These are phyloP conservation scores for Epichloe gansuensis DNA, from an alignment of 2,329 filamentous ascomycete genomes.

Conservation along the genomic window DNA sequence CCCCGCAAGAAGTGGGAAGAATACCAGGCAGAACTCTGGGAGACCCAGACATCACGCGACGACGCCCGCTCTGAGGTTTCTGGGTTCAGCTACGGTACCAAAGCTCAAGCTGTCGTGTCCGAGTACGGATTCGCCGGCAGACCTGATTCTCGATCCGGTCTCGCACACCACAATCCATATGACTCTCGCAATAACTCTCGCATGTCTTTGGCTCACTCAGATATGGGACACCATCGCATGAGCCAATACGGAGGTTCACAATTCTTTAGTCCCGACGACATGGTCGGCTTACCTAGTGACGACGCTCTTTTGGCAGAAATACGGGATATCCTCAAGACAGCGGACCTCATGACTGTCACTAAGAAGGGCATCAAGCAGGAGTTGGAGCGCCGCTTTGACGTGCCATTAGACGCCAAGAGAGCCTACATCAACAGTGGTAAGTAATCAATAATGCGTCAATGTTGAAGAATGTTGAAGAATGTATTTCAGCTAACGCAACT, in stretches of 20 bases:
- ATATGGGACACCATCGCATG: constrained; percentile 46
- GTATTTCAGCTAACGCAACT: background rate
- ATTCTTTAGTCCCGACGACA: constrained; percentile 51
- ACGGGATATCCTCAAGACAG: constrained; percentile 78
- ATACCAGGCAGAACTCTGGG: constrained; percentile 96
- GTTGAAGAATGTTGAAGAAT: no score
- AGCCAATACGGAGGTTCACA: constrained; percentile 50
- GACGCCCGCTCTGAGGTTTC: constrained; percentile 80
- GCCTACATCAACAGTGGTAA: constrained; percentile 88
- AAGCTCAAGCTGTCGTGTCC: constrained; percentile 51
- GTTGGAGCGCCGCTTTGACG: constrained; percentile 79
- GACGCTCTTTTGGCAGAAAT: constrained; percentile 90
- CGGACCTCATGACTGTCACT: constrained; percentile 93
- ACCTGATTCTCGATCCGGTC: constrained; percentile 41
- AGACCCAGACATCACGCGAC: constrained; percentile 72
- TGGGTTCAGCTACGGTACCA: constrained; percentile 90
- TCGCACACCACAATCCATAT: constrained; percentile 41
- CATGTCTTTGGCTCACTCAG: constrained; percentile 69
- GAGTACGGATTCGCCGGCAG: constrained; percentile 58
- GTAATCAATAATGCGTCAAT: constrained; percentile 20
- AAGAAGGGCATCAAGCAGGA: constrained; percentile 98
- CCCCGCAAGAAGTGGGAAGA: constrained; percentile 98
- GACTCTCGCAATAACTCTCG: constrained; percentile 43
- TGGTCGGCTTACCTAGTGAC: constrained; percentile 70
- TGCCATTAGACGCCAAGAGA: constrained; percentile 75